Percentiles rank a stretch among this genome's conserved stretches.
Conservation (phyloP, 805 yeast species). For the Candida jianshihensis region DNA sequence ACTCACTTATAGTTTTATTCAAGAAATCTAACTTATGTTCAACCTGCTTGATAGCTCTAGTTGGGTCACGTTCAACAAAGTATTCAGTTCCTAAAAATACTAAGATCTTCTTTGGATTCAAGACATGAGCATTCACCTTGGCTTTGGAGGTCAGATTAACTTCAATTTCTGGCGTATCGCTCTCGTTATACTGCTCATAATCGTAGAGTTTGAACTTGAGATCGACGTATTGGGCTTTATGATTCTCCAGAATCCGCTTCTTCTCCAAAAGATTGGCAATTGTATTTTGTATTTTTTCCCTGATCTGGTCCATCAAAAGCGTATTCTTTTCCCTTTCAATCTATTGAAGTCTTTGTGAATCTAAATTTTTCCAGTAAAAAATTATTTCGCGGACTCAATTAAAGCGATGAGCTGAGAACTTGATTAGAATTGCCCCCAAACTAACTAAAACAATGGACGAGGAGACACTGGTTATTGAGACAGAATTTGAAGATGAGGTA, state of each 20-base stretch:
- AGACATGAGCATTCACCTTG: constrained; percentile 12
- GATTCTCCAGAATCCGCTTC: constrained; percentile 6
- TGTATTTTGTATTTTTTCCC: constrained; percentile 3
- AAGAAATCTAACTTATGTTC: constrained; percentile 23
- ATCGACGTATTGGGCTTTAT: constrained; percentile 15
- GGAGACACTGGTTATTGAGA: constrained; percentile 3
- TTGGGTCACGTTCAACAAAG: constrained; percentile 27
- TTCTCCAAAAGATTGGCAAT: constrained; percentile 6
- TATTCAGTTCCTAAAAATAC: constrained; percentile 35
- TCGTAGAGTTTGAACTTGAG: constrained; percentile 16
- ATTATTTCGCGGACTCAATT: too few species aligned
- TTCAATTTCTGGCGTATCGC: constrained; percentile 8
- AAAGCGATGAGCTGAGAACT: too few species aligned
- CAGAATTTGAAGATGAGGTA: constrained; percentile 32
- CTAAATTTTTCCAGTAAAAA: too few species aligned
- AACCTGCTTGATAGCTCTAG: constrained; percentile 26
- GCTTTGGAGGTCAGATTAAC: constrained; percentile 17
- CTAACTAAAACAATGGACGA: too few species aligned
- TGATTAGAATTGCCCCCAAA: too few species aligned
- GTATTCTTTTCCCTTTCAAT: not conserved
- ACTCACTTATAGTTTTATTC: constrained; percentile 33
- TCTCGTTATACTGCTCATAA: constrained; percentile 7
- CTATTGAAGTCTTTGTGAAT: too few species aligned
- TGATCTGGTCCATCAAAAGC: constrained; percentile 17
- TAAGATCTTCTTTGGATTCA: constrained; percentile 19